phyloP scores from a whole-genome alignment of 2,329 filamentous ascomycete genomes.

The Aspergillus neoniger region DNA sequence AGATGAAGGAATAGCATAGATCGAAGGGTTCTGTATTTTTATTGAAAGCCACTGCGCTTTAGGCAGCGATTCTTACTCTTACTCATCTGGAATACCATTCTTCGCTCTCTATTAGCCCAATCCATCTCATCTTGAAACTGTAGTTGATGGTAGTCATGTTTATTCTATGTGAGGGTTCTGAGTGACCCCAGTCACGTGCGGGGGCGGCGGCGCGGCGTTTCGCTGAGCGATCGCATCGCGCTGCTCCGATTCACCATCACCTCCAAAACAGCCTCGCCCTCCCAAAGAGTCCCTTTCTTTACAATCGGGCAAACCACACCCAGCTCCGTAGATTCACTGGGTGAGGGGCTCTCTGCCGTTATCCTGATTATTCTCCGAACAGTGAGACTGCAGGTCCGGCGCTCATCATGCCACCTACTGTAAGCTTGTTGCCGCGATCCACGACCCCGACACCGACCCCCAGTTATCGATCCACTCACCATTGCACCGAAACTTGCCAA shows the following conservation, averaged over 20 bases:
- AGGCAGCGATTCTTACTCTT: constrained; percentile 14
- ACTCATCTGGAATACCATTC: constrained; percentile 9
- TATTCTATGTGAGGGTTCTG: not conserved
- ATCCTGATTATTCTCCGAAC: constrained; percentile 10
- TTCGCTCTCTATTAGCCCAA: constrained; percentile 4
- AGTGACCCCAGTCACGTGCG: constrained; percentile 1
- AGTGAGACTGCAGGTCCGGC: constrained; percentile 12
- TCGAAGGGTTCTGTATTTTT: constrained; percentile 25
- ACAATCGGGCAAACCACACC: constrained; percentile 5
- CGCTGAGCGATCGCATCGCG: constrained; percentile 7
- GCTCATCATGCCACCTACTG: constrained; percentile 38
- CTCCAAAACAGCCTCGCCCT: not conserved
- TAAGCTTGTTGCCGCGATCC: constrained; percentile 27
- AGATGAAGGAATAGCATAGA: constrained; percentile 14
- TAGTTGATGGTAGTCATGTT: not conserved
- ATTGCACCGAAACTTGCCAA: not conserved
- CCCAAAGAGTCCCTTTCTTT: not conserved
- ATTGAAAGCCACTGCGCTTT: constrained; percentile 18
- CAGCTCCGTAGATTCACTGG: not conserved
- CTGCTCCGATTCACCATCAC: not conserved
- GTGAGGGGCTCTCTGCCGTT: not conserved
- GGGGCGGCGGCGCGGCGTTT: not conserved
- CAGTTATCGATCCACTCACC: not conserved
- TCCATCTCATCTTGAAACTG: not conserved
- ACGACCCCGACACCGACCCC: constrained; percentile 1